phyloP scores from a whole-genome alignment of 164 flowering plant genomes.

The Chimonanthus praecox region DNA sequence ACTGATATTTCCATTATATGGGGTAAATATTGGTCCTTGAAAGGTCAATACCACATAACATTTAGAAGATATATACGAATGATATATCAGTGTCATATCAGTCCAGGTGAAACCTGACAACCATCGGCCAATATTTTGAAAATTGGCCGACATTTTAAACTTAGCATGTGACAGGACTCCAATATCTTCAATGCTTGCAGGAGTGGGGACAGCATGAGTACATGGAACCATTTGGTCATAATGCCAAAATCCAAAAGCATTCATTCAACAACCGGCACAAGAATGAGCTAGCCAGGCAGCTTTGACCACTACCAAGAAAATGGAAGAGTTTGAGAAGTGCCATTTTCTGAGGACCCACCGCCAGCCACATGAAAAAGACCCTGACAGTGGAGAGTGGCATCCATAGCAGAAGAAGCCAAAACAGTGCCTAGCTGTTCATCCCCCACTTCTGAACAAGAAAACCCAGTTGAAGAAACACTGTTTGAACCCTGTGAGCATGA shows the following conservation, averaged over 20 bases:
- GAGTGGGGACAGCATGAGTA: background rate
- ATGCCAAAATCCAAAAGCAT: background rate
- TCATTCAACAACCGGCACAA: background rate
- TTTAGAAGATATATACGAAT: too few species aligned
- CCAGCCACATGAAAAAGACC: slow-evolving; percentile 34
- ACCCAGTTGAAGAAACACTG: slow-evolving; percentile 7
- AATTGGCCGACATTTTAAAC: too few species aligned
- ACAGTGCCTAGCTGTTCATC: slow-evolving; percentile 23
- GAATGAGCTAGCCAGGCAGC: background rate
- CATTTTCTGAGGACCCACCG: slow-evolving; percentile 29
- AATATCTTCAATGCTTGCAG: background rate
- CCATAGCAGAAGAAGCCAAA: slow-evolving; percentile 15
- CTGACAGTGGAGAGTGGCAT: slow-evolving; percentile 25
- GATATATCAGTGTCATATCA: too few species aligned
- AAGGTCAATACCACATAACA: too few species aligned
- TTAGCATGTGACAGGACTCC: background rate
- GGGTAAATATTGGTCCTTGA: too few species aligned
- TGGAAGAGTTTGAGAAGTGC: slow-evolving; percentile 42
- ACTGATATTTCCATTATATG: too few species aligned
- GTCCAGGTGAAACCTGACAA: too few species aligned
- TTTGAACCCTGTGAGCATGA: slow-evolving; percentile 14
- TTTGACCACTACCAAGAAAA: slow-evolving; percentile 7
- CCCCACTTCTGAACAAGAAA: slow-evolving; percentile 20
- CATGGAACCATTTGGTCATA: background rate
- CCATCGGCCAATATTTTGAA: too few species aligned